Evolutionary conservation across 192 early-diverging fungal species (phyloP).

Genomic region (Coemansia aciculifera): DNA sequence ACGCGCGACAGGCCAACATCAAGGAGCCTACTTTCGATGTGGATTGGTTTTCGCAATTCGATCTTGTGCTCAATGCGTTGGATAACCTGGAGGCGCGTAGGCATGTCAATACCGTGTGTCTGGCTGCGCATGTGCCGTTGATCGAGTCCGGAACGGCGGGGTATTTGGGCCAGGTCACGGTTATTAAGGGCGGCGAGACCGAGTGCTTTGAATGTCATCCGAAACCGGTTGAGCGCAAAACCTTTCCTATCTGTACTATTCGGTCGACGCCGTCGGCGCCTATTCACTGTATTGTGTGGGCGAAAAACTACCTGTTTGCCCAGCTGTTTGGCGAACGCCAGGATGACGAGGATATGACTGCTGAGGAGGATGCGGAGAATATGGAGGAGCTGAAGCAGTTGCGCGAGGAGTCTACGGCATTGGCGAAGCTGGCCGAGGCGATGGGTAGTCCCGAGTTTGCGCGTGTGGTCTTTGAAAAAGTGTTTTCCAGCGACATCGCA

Average conservation of each 20-base stretch:
- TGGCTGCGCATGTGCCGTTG: conserved; percentile 86
- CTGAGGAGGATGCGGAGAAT: conserved; percentile 59
- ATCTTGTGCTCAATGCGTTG: conserved; percentile 92
- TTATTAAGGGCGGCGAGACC: conserved; percentile 73
- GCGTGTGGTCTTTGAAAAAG: conserved; percentile 69
- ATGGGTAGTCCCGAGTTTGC: conserved; percentile 64
- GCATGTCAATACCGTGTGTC: conserved; percentile 95
- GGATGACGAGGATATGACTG: conserved; percentile 26
- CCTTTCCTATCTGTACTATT: conserved; percentile 97
- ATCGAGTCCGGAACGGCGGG: conserved; percentile 97
- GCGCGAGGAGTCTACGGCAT: conserved; percentile 68
- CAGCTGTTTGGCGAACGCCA: conserved; percentile 66
- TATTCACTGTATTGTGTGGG: conserved; percentile 99
- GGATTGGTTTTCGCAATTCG: conserved; percentile 85
- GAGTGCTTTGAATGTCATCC: conserved; percentile 96
- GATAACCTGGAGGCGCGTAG: conserved; percentile 94
- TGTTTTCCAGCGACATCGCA: conserved; percentile 79
- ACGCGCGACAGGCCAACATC: conserved; percentile 82
- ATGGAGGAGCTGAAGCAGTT: conserved; percentile 74
- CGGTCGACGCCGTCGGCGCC: conserved; percentile 90
- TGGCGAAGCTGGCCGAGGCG: conserved; percentile 67
- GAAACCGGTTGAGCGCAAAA: conserved; percentile 76
- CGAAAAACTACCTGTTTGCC: conserved; percentile 93
- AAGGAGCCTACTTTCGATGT: conserved; percentile 82
- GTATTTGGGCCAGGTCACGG: conserved; percentile 87